Conservation (phyloP, 139 green algal species). For the Picochlorum sp. region DNA sequence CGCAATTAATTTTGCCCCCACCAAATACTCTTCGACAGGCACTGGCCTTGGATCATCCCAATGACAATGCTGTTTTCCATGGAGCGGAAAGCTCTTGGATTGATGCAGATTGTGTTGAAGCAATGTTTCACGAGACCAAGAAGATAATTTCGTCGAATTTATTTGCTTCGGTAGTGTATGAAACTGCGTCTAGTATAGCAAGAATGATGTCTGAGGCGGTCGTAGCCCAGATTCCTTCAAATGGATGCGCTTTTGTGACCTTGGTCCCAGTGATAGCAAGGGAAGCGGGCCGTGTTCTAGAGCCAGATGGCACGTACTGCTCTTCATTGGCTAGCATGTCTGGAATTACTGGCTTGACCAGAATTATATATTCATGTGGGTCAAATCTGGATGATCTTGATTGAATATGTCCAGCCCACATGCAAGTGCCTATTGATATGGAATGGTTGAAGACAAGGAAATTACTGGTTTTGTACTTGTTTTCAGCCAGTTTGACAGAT, state of each 20-base stretch:
- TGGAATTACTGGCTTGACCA: constrained; percentile 12
- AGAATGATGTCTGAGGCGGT: too few relatives aligned
- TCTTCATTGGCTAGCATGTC: constrained; percentile 13
- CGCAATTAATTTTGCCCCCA: constrained; percentile 4
- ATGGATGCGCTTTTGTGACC: constrained; percentile 35
- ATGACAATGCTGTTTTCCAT: constrained; percentile 21
- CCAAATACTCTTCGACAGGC: not conserved
- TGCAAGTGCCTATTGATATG: too few relatives aligned
- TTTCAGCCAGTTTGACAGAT: too few relatives aligned
- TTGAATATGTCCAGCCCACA: too few relatives aligned
- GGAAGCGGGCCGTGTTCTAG: constrained; percentile 2
- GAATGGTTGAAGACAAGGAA: too few relatives aligned
- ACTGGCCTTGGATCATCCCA: constrained; percentile 5
- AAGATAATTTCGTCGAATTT: constrained; percentile 7
- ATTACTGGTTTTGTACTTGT: too few relatives aligned
- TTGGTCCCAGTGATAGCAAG: constrained; percentile 12
- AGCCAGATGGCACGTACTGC: too few relatives aligned
- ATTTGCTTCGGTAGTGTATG: constrained; percentile 22
- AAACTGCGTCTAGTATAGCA: too few relatives aligned
- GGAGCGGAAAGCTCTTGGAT: constrained; percentile 3
- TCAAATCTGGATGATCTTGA: too few relatives aligned
- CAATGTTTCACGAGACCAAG: constrained; percentile 22
- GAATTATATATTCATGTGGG: constrained; percentile 33
- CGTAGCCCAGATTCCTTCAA: too few relatives aligned
- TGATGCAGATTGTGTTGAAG: constrained; percentile 24